Evolutionary conservation across 768 basidiomycete species (phyloP).

Genomic region (Rubroboletus satanas): DNA sequence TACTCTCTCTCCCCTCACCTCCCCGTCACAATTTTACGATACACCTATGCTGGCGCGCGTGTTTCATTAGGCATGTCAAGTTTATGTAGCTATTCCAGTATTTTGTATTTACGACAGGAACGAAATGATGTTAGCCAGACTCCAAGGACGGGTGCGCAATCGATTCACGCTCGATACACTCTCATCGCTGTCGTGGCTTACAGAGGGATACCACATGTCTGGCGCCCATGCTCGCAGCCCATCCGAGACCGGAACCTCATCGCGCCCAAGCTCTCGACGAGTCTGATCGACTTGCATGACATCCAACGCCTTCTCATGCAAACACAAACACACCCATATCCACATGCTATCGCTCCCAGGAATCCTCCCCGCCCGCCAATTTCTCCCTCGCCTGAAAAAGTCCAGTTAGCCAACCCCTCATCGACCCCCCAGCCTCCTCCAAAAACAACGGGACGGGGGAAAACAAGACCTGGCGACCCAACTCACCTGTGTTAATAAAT

Average conservation of each 20-base stretch:
- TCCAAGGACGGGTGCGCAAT: background rate
- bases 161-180: background rate
- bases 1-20: background rate
- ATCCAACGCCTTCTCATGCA: background rate
- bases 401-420: background rate
- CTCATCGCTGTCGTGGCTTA: background rate
- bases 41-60: background rate
- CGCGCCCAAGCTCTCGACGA: background rate
- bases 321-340: background rate
- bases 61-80: background rate
- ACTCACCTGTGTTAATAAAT: conserved; percentile 53
- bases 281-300: background rate
- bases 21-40: background rate
- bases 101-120: background rate
- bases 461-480: background rate
- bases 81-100: background rate
- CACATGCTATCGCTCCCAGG: conserved; percentile 27
- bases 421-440: background rate
- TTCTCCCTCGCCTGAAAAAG: conserved; percentile 31
- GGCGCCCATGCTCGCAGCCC: background rate
- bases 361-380: conserved; percentile 13
- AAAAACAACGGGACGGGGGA: background rate
- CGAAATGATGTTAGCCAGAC: background rate
- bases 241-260: background rate
- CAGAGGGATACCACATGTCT: background rate